Conservation (phyloP, 805 yeast genomes). For the Hanseniaspora guilliermondii region DNA sequence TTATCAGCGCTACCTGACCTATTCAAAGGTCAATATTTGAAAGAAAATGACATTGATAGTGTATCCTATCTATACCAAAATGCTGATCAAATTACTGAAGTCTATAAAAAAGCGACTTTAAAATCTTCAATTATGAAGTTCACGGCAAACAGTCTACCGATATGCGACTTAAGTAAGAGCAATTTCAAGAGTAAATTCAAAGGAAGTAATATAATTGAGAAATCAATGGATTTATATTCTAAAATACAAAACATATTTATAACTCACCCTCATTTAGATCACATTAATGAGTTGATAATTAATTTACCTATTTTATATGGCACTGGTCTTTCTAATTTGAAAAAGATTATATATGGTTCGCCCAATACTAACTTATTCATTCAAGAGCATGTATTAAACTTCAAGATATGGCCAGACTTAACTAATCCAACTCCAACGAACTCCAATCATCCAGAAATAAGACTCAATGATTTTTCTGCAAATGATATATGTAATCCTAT, state of each 20-base stretch:
- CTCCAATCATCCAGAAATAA: conserved; percentile 14
- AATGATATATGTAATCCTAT: background rate
- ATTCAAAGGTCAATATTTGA: conserved; percentile 15
- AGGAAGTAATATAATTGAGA: conserved; percentile 22
- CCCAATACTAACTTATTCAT: conserved; percentile 41
- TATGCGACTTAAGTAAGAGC: background rate
- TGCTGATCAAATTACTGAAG: background rate
- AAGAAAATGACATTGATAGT: background rate
- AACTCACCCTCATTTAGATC: conserved; percentile 81
- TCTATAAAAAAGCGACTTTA: conserved; percentile 13
- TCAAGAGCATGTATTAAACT: conserved; percentile 52
- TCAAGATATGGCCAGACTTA: conserved; percentile 66
- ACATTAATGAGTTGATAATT: conserved; percentile 52
- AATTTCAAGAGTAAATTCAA: background rate
- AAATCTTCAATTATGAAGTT: conserved; percentile 18
- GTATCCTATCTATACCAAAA: background rate
- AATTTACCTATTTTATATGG: conserved; percentile 45
- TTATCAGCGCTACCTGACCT: conserved; percentile 41
- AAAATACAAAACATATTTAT: conserved; percentile 38
- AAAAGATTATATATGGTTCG: conserved; percentile 44
- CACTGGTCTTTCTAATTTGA: conserved; percentile 16
- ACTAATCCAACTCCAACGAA: conserved; percentile 17
- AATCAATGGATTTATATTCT: conserved; percentile 28
- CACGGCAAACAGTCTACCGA: conserved; percentile 1
- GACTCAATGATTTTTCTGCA: background rate